These are phyloP conservation scores for Thymus mandschuricus DNA, from an alignment of 257 asterid species.

Conservation along the genomic window DNA sequence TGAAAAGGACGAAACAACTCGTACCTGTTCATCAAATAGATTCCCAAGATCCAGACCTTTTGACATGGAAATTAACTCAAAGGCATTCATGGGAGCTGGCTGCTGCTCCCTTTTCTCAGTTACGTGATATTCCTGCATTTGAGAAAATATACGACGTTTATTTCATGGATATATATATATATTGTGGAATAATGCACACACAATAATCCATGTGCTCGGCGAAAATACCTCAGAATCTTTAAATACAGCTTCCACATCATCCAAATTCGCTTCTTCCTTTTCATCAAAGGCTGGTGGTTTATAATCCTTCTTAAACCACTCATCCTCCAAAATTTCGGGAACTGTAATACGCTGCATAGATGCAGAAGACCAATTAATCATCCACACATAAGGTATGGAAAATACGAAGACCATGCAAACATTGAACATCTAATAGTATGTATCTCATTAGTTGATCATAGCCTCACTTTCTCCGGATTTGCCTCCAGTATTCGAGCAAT, in stretches of 20 bases:
- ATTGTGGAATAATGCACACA: background rate
- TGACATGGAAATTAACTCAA: constrained; percentile 94
- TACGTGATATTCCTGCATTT: constrained; percentile 75
- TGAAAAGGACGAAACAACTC: background rate
- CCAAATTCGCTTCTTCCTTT: constrained; percentile 78
- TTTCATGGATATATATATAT: too few relatives aligned
- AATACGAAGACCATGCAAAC: background rate
- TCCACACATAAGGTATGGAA: background rate
- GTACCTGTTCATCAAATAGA: constrained; percentile 86
- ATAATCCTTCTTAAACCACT: constrained; percentile 90
- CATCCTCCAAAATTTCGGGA: constrained; percentile 78
- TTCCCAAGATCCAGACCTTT: constrained; percentile 94
- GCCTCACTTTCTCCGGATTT: constrained; percentile 74
- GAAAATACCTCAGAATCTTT: constrained; percentile 75
- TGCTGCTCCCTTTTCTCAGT: constrained; percentile 81
- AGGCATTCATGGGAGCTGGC: constrained; percentile 95
- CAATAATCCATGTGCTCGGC: background rate
- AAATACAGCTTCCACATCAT: constrained; percentile 96
- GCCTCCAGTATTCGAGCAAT: constrained; percentile 84
- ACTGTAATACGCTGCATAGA: constrained; percentile 72
- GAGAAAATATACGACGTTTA: background rate
- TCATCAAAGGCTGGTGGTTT: constrained; percentile 75
- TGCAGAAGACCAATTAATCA: background rate
- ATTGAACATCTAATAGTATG: background rate
- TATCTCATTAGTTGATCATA: constrained; percentile 3